Evolutionary conservation across 768 basidiomycete species (phyloP).

Genomic region (Fistulinella prunicolor): DNA sequence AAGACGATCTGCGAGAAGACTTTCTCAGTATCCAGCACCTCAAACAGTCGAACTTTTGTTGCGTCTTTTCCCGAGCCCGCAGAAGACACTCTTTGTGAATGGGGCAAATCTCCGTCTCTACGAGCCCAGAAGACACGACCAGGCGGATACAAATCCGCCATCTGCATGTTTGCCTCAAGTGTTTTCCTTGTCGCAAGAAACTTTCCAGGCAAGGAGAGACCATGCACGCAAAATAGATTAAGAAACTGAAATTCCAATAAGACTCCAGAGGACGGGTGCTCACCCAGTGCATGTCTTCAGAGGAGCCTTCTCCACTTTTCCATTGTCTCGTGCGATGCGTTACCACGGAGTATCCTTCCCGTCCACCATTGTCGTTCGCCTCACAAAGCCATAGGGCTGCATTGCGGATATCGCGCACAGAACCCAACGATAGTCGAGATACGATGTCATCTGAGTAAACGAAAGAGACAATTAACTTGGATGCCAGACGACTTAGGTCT

Average conservation of each 20-base stretch:
- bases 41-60: conserved; percentile 69
- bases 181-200: conserved; percentile 81
- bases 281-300: conserved; percentile 54
- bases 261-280: conserved; percentile 20
- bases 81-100: conserved; percentile 34
- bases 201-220: conserved; percentile 34
- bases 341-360: conserved; percentile 39
- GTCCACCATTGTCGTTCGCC: conserved; percentile 46
- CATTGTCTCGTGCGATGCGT: conserved; percentile 51
- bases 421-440: conserved; percentile 72
- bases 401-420: conserved; percentile 70
- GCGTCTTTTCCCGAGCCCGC: conserved; percentile 21
- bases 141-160: conserved; percentile 68
- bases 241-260: background rate
- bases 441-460: conserved; percentile 84
- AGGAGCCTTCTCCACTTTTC: conserved; percentile 57
- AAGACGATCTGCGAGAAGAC: conserved; percentile 82
- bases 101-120: conserved; percentile 67
- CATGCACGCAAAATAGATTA: background rate
- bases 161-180: conserved; percentile 80
- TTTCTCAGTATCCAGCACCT: conserved; percentile 71
- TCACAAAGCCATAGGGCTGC: conserved; percentile 81
- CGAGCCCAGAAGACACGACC: conserved; percentile 79
- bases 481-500: conserved; percentile 55
- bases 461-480: conserved; percentile 69